Evolutionary conservation across 352 stramenopile genomes (phyloP).

Genomic region (Pythium phragmitis): DNA sequence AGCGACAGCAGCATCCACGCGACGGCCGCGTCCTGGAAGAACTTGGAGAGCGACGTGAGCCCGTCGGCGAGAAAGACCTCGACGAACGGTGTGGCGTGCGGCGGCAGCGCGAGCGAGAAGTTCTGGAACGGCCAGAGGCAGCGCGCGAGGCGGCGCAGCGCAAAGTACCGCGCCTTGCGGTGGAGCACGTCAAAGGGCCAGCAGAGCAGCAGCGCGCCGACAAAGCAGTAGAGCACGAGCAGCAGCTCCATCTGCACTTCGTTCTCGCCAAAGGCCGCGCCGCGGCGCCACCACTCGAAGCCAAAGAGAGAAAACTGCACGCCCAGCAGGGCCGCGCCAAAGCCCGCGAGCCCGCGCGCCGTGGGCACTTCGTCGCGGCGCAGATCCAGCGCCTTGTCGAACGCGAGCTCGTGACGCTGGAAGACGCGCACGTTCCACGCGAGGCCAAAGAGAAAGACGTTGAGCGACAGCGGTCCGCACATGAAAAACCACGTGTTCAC

Average conservation of each 20-base stretch:
- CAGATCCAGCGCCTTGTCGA: conserved; percentile 75
- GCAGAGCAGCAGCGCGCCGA: conserved; percentile 44
- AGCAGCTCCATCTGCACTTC: conserved; percentile 68
- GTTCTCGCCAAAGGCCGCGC: conserved; percentile 45
- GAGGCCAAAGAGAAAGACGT: conserved; percentile 61
- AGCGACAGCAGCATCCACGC: conserved; percentile 61
- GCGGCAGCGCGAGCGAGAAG: conserved; percentile 49
- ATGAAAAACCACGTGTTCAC: conserved; percentile 81
- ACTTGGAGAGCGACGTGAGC: conserved; percentile 84
- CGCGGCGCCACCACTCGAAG: conserved; percentile 38
- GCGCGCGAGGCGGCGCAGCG: conserved; percentile 46
- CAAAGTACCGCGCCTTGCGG: conserved; percentile 62
- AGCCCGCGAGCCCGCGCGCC: conserved; percentile 38
- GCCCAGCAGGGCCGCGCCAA: conserved; percentile 32
- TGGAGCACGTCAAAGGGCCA: conserved; percentile 71
- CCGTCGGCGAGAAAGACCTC: conserved; percentile 82
- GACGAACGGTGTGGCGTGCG: conserved; percentile 62
- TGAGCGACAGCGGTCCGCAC: conserved; percentile 69
- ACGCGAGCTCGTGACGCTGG: conserved; percentile 46
- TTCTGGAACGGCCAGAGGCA: conserved; percentile 74
- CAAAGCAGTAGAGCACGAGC: conserved; percentile 58
- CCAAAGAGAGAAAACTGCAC: conserved; percentile 62
- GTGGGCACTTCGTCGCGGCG: conserved; percentile 60
- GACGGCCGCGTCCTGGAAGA: conserved; percentile 68
- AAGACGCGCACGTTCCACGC: conserved; percentile 69